Conservation (phyloP, 257 asterid genomes). For the Solanum gandarillasii region DNA sequence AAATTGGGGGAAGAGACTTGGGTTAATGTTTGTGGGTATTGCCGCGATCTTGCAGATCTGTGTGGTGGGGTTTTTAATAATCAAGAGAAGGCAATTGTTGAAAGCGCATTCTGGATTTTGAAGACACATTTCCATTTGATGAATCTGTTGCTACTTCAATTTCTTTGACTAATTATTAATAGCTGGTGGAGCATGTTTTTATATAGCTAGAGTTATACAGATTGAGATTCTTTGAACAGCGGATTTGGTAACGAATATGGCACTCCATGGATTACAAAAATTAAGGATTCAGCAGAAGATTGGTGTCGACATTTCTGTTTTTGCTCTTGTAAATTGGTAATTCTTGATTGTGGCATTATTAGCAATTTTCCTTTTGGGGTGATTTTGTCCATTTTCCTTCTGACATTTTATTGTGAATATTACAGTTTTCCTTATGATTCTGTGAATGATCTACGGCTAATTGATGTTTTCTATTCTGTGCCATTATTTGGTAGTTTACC, state of each 20-base stretch:
- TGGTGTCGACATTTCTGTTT: constrained; percentile 25
- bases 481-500: not conserved
- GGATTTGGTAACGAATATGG: constrained; percentile 8
- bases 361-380: not conserved
- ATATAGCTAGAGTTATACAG: constrained; percentile 3
- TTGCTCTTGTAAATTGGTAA: constrained; percentile 74
- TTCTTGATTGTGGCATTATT: constrained; percentile 23
- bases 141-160: not conserved
- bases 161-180: not conserved
- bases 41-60: constrained; percentile 26
- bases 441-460: not conserved
- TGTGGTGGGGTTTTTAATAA: constrained; percentile 27
- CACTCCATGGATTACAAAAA: constrained; percentile 1
- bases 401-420: not conserved
- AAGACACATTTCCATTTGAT: not conserved
- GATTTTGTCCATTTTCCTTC: constrained; percentile 1
- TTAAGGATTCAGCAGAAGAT: not conserved
- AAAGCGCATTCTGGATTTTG: constrained; percentile 8
- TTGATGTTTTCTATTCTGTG: not conserved
- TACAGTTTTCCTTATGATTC: not conserved
- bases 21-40: constrained; percentile 29
- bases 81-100: constrained; percentile 29
- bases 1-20: constrained; percentile 28
- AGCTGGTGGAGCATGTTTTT: constrained; percentile 2
- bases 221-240: constrained; percentile 7